phyloP scores from a whole-genome alignment of 2,329 filamentous ascomycete species.

The Alternaria arbusti region DNA sequence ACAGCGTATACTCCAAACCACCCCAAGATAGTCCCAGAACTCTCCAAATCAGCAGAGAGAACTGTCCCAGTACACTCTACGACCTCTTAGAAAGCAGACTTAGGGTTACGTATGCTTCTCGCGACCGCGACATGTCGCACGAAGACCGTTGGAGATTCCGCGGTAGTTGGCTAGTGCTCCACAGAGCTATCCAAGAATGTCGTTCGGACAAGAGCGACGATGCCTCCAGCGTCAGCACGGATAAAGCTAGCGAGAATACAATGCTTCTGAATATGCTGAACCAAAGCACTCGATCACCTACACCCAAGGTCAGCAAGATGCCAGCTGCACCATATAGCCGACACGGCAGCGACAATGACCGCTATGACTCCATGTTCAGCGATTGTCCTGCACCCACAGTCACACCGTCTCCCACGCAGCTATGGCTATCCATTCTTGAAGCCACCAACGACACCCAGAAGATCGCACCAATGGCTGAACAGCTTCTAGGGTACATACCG shows the following conservation, averaged over 20 bases:
- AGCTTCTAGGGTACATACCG: constrained; percentile 14
- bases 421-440: constrained; percentile 25
- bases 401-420: not conserved
- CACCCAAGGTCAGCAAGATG: constrained; percentile 7
- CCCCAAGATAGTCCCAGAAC: not conserved
- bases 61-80: constrained; percentile 6
- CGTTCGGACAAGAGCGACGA: constrained; percentile 20
- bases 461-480: constrained; percentile 14
- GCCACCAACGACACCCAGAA: constrained; percentile 16
- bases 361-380: constrained; percentile 16
- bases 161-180: constrained; percentile 26
- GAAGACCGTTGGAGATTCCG: constrained; percentile 25
- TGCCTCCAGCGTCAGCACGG: constrained; percentile 4
- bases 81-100: constrained; percentile 14
- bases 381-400: not conserved
- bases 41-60: not conserved
- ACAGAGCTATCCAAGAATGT: constrained; percentile 20
- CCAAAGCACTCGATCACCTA: not conserved
- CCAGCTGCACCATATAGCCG: constrained; percentile 1
- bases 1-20: not conserved
- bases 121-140: constrained; percentile 10
- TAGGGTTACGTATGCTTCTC: constrained; percentile 9
- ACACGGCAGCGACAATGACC: not conserved
- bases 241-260: not conserved
- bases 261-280: constrained; percentile 15